Conservation (phyloP, 176 grass and related monocot species). For the Eleusine coracana region DNA sequence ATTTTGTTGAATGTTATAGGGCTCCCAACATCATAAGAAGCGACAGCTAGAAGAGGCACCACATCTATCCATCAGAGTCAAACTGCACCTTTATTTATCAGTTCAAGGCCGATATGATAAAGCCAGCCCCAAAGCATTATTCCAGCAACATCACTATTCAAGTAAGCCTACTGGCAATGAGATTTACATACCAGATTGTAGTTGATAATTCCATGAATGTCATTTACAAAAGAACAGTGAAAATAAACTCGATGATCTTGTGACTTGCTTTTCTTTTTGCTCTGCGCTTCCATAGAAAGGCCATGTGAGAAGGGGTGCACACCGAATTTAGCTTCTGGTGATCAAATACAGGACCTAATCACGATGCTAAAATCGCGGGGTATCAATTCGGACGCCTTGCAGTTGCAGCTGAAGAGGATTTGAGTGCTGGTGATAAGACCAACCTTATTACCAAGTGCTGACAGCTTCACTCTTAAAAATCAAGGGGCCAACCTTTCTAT, state of each 20-base stretch:
- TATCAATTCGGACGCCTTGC: constrained; percentile 11
- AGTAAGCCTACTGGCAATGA: background rate
- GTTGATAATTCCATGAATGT: background rate
- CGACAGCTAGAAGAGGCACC: no score
- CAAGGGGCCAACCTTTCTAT: constrained; percentile 80
- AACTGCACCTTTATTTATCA: background rate
- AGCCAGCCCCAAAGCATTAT: background rate
- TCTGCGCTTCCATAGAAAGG: background rate
- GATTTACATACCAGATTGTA: constrained; percentile 20
- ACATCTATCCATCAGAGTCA: background rate
- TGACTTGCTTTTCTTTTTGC: background rate
- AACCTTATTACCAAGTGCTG: constrained; percentile 51
- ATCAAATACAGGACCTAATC: constrained; percentile 60
- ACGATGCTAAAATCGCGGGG: constrained; percentile 17
- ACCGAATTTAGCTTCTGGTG: constrained; percentile 1
- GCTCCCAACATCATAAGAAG: no score
- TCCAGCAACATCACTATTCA: background rate
- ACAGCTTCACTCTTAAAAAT: constrained; percentile 32
- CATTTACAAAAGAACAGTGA: background rate
- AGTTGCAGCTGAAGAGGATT: constrained; percentile 48
- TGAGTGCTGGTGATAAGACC: constrained; percentile 24
- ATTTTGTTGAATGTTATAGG: no score
- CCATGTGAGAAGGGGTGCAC: background rate
- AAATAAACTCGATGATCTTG: background rate
- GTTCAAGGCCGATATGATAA: background rate